Evolutionary conservation across 495 filamentous ascomycete species (phyloP), one percentile per base, ranked within the genome.

Genomic region (Penicillium daleae): DNA sequence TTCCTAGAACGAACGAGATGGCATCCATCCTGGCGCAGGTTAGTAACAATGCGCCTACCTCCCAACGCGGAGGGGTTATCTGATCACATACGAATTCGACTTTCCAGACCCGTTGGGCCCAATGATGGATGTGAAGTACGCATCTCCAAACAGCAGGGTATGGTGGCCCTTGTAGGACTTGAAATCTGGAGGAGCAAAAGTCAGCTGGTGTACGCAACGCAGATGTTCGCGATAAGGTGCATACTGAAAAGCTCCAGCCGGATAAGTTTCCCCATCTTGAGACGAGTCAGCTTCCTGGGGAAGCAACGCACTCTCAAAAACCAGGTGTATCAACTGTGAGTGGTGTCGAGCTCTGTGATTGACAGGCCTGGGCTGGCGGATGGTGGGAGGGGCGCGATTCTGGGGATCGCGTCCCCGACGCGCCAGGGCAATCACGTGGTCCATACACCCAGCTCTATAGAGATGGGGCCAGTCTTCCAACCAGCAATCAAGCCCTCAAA

Each of bases 101-200:
- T 99, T 99, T 32, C 95, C 95, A 51, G 96, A 98, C 78, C 95
- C 95, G 91, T 99, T 99, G 68, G 95, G 95, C 19, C 95, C 95
- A 70, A 99, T 97, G 71, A 99, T 97, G 29, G 95, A 99, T 46
- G 95, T 99, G 75, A 99, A 99, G 73, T 97, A 98, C 5, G 92
- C 93, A 81, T 99, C 93, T 71, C 95, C 96, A 66, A 99, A 93
- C n/a, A 96, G 83, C 26, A 99, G 86, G 39, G 83, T 85, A 76
- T 99, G 95, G 66, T 97, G 96, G 32, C 89, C 94, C 76, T 96
- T 97, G 83, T 99, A 99, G 71, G 94, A 97, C 80, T 99, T 98
- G 89, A 98, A 99, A 81, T 99, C 92, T 96, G 67, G 9, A 35
- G 29, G 61, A 40, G 40, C 61, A 44, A 55, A 61, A 63, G 69